These are phyloP conservation scores for Talaromyces wortmannii DNA, from an alignment of 495 filamentous ascomycete genomes.

Conservation along the genomic window DNA sequence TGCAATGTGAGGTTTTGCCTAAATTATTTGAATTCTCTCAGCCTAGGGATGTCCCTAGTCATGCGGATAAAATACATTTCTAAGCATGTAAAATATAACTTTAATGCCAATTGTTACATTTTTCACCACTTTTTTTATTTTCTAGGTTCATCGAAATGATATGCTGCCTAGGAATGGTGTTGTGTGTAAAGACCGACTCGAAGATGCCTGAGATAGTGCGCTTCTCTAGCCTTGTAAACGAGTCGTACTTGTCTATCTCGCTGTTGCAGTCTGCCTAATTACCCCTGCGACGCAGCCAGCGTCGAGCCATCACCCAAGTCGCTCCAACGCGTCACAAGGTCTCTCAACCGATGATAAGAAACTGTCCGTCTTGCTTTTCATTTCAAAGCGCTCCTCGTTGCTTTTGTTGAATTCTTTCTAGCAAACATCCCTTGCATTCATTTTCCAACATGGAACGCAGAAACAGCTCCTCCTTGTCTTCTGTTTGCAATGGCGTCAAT, in stretches of 20 bases:
- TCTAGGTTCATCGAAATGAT: conserved; percentile 49
- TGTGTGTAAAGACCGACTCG: conserved; percentile 43
- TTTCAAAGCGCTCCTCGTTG: too few relatives aligned
- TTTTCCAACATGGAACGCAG: too few relatives aligned
- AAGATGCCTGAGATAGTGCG: conserved; percentile 51
- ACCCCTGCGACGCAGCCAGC: conserved; percentile 22
- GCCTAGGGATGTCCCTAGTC: too few relatives aligned
- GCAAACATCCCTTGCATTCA: too few relatives aligned
- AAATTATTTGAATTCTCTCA: too few relatives aligned
- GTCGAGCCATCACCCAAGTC: conserved; percentile 48
- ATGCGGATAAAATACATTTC: too few relatives aligned
- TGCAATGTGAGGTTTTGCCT: too few relatives aligned
- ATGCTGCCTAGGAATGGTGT: conserved; percentile 47
- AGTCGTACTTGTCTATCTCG: conserved; percentile 34
- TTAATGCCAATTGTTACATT: conserved; percentile 45
- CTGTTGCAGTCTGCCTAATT: conserved; percentile 49
- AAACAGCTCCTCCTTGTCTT: too few relatives aligned
- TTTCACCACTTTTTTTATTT: conserved; percentile 36
- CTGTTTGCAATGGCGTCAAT: too few relatives aligned
- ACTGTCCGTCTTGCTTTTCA: too few relatives aligned
- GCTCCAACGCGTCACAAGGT: conserved; percentile 54
- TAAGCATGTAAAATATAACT: background rate
- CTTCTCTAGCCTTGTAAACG: conserved; percentile 40
- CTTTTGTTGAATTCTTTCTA: too few relatives aligned
- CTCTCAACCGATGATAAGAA: too few relatives aligned